Percentiles rank a stretch among this genome's conserved stretches.
phyloP scores from a whole-genome alignment of 139 green algal genomes.

The Dunaliella primolecta region DNA sequence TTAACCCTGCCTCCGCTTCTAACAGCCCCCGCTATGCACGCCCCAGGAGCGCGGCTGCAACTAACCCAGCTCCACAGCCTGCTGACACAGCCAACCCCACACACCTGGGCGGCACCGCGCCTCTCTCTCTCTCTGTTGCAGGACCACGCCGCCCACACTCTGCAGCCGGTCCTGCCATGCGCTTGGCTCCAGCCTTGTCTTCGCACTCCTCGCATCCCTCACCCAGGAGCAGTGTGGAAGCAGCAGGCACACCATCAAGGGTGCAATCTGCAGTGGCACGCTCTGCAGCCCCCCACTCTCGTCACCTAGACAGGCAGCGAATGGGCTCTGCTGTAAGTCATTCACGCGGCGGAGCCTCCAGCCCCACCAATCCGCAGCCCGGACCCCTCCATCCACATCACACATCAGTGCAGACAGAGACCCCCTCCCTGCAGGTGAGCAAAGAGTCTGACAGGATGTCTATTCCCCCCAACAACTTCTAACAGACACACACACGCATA shows the following conservation, averaged over 20 bases:
- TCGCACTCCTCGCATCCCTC: too few species aligned
- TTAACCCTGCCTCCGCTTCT: background rate
- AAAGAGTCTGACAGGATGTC: background rate
- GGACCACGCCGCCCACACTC: background rate
- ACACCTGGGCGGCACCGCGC: background rate
- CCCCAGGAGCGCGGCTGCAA: background rate
- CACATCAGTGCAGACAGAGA: background rate
- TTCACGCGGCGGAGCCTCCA: background rate
- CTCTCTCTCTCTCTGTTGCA: background rate
- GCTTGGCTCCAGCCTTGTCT: too few species aligned
- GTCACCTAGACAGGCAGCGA: background rate
- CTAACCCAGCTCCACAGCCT: too few species aligned
- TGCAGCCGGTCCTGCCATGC: background rate
- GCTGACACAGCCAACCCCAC: background rate
- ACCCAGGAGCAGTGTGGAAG: too few species aligned
- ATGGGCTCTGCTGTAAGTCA: background rate
- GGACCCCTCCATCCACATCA: background rate
- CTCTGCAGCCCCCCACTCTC: background rate
- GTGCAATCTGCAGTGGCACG: background rate
- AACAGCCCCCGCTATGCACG: background rate
- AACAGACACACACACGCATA: too few species aligned
- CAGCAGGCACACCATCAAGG: background rate
- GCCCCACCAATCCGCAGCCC: background rate
- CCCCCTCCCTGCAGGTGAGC: background rate
- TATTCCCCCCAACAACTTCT: too few species aligned